Base-by-base conservation (phyloP, 306 rosid species). In the Echinosophora koreensis region DNA sequence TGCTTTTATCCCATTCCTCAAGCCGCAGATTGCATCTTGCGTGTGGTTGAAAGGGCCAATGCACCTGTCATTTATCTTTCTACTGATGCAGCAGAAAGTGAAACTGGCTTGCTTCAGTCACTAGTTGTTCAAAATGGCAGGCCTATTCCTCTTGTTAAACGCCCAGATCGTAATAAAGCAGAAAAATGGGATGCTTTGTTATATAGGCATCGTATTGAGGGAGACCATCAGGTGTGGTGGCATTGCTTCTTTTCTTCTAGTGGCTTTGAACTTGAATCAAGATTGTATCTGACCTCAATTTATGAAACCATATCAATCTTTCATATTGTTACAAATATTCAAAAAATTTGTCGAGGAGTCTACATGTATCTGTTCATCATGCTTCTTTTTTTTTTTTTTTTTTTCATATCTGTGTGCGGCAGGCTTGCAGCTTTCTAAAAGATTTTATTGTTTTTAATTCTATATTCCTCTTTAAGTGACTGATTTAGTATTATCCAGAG, bases 101-200 rank as follows among this genome's bases (percentile, higher is more conserved):
- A 93, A 84, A 88, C 87, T n/a, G 77, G 86, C 46, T 86, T 90
- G 80, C 84, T 93, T 81, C 93, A 88, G 83, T 88, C 98, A 60
- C 89, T 93, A 32, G 77, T 88, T 58, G 74, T 84, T 74, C 67
- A 81, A 30, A 82, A 89, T 8, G 91, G 95, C 68, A 91, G 83
- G 84, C 34, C 86, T 0, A 79, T 93, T 69, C 97, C 98, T 8
- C 93, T 93, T 71, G 89, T 93, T 70, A 91, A 86, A 76, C 92
- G 98, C 69, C 97, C 98, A 39, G 51, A 90, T 71, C 93, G 92
- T 54, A 85, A 83, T 78, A 87, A 88, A 34, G 97, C 95, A 8
- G 98, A 93, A 87, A 93, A 93, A 77, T 93, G 98, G 98, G 98
- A 93, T 80, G 93, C 97, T 68, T 83, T 93, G 74, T 87, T 93